Conservation (phyloP, 1,284 basidiomycete genomes). For the Cryptococcus amylolentus region DNA sequence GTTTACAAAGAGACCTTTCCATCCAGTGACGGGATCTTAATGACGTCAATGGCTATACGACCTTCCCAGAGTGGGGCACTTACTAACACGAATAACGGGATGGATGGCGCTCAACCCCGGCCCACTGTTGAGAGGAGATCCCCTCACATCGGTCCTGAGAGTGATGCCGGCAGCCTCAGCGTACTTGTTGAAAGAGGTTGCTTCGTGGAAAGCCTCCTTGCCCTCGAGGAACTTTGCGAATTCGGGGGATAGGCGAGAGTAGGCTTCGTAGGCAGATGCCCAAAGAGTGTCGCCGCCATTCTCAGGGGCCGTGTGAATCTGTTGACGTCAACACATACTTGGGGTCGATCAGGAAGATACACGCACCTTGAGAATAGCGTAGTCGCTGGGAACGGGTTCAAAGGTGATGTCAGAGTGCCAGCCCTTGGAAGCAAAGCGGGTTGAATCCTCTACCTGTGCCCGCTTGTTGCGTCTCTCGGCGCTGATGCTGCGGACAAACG, state of each 20-base stretch:
- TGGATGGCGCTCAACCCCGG: constrained; percentile 58
- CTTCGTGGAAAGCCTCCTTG: constrained; percentile 60
- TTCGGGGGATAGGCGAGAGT: constrained; percentile 56
- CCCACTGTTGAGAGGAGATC: constrained; percentile 60
- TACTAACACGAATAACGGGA: constrained; percentile 52
- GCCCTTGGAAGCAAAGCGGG: background rate
- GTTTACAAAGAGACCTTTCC: constrained; percentile 64
- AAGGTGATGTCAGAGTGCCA: constrained; percentile 55
- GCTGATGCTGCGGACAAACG: background rate
- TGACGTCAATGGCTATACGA: background rate
- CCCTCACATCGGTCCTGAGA: constrained; percentile 47
- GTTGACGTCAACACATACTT: no score
- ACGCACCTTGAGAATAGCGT: constrained; percentile 56
- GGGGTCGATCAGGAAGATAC: no score
- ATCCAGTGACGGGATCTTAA: constrained; percentile 57
- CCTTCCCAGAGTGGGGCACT: constrained; percentile 17
- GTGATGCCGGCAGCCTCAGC: constrained; percentile 32
- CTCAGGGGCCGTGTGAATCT: constrained; percentile 55
- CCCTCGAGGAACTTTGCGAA: constrained; percentile 60
- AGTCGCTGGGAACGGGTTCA: constrained; percentile 64
- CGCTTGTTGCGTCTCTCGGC: background rate
- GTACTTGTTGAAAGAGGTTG: constrained; percentile 56
- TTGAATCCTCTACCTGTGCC: background rate
- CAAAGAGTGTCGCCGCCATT: constrained; percentile 53
- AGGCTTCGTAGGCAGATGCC: constrained; percentile 59